Percentiles rank a stretch among this genome's conserved stretches.
phyloP scores from a whole-genome alignment of 192 early-diverging fungal genomes.

The Backusella macrospora region DNA sequence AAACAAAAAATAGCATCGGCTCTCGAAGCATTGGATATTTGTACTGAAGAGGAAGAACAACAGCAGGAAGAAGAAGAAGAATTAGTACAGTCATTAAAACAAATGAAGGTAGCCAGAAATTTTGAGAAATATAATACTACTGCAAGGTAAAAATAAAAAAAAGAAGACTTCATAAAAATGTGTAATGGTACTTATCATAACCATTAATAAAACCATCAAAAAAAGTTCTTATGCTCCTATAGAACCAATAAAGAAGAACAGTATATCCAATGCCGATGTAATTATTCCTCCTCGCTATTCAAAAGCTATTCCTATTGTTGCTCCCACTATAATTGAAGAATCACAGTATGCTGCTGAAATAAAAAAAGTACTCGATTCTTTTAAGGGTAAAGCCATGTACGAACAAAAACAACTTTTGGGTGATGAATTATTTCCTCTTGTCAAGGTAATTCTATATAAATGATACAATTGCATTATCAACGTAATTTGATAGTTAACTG shows the following conservation, averaged over 20 bases:
- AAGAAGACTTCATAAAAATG: not conserved
- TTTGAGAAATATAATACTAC: not conserved
- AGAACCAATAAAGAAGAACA: not conserved
- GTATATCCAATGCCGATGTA: constrained; percentile 19
- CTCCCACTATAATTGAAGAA: constrained; percentile 10
- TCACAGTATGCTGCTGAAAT: not conserved
- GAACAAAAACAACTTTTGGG: constrained; percentile 48
- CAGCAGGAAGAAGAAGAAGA: not conserved
- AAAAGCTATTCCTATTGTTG: constrained; percentile 44
- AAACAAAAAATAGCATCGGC: constrained; percentile 32
- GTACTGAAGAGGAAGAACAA: constrained; percentile 16
- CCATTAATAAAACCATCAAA: too few relatives aligned
- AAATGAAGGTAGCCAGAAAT: not conserved
- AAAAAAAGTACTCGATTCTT: constrained; percentile 19
- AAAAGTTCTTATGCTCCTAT: not conserved
- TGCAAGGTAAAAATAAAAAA: constrained; percentile 14
- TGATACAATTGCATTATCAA: too few relatives aligned
- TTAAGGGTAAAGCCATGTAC: constrained; percentile 32
- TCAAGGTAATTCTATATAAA: constrained; percentile 33
- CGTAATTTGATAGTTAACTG: too few relatives aligned
- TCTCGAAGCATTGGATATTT: constrained; percentile 32
- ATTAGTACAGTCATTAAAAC: not conserved
- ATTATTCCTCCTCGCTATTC: constrained; percentile 27
- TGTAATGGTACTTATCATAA: not conserved
- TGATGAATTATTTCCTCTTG: constrained; percentile 44